phyloP scores from a whole-genome alignment of 1,284 basidiomycete genomes.

The Irpex sp. region DNA sequence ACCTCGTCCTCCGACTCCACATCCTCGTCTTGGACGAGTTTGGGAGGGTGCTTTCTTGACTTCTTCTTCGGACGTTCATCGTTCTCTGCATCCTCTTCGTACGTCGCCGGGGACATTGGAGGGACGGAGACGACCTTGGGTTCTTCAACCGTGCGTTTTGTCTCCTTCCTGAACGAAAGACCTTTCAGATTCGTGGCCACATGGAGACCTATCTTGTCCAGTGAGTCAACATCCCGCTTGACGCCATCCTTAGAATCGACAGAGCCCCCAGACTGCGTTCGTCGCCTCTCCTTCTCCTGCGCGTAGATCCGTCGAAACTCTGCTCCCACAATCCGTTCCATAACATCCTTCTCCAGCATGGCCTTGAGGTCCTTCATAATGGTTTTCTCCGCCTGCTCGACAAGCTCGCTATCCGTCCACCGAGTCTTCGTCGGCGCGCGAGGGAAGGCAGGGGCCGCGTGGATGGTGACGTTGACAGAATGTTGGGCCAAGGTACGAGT shows the following conservation, averaged over 20 bases:
- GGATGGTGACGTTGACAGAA: constrained; percentile 53
- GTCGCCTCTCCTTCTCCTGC: constrained; percentile 41
- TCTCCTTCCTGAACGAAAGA: constrained; percentile 66
- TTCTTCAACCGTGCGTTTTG: constrained; percentile 38
- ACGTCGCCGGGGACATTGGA: neutral
- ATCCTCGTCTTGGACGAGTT: constrained; percentile 30
- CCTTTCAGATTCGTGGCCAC: constrained; percentile 49
- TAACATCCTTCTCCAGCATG: constrained; percentile 67
- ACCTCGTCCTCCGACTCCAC: constrained; percentile 46
- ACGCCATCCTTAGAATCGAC: constrained; percentile 19
- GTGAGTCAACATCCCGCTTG: neutral
- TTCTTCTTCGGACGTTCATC: constrained; percentile 44
- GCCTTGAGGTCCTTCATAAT: constrained; percentile 61
- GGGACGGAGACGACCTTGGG: constrained; percentile 6
- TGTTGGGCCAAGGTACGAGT: constrained; percentile 54
- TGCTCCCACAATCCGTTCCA: constrained; percentile 57
- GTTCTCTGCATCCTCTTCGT: constrained; percentile 32
- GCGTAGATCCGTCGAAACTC: constrained; percentile 54
- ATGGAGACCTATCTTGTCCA: neutral
- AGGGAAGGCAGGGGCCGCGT: constrained; percentile 39
- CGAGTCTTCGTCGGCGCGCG: constrained; percentile 38
- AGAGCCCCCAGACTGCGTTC: constrained; percentile 18
- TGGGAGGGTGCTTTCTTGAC: constrained; percentile 34
- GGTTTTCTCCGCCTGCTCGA: constrained; percentile 56
- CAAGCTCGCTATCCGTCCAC: constrained; percentile 58